phyloP scores from a whole-genome alignment of 306 rosid species.

The Malus asiatica region DNA sequence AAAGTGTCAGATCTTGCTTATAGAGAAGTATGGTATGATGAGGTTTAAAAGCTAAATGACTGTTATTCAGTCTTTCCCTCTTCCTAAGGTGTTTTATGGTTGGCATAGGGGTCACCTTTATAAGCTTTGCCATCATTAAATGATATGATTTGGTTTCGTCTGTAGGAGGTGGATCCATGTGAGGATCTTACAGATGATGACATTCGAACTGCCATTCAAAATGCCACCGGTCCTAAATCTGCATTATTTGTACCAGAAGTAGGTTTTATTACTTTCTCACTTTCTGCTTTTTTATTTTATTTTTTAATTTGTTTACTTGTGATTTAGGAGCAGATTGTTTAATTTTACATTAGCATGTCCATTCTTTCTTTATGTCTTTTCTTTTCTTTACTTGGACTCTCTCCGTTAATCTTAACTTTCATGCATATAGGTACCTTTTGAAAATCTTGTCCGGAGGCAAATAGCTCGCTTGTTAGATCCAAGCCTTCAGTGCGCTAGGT shows the following conservation, averaged over 20 bases:
- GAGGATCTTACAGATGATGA: conserved; percentile 97
- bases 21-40: neutral
- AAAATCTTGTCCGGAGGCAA: conserved; percentile 91
- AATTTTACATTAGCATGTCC: neutral
- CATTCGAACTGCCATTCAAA: conserved; percentile 95
- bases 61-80: neutral
- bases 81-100: neutral
- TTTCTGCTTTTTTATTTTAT: neutral
- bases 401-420: conserved; percentile 4
- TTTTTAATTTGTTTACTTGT: neutral
- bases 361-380: neutral
- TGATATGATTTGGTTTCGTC: conserved; percentile 18
- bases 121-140: neutral
- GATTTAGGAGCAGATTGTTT: neutral
- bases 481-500: conserved; percentile 98
- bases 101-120: neutral
- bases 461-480: conserved; percentile 90
- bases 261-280: conserved; percentile 22
- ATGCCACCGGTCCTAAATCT: conserved; percentile 93
- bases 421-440: conserved; percentile 76
- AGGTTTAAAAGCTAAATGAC: neutral
- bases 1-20: neutral
- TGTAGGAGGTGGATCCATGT: conserved; percentile 99
- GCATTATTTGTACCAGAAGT: conserved; percentile 97
- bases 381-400: neutral